phyloP scores from a whole-genome alignment of 148 eudicot species.

The Cornus suecica region DNA sequence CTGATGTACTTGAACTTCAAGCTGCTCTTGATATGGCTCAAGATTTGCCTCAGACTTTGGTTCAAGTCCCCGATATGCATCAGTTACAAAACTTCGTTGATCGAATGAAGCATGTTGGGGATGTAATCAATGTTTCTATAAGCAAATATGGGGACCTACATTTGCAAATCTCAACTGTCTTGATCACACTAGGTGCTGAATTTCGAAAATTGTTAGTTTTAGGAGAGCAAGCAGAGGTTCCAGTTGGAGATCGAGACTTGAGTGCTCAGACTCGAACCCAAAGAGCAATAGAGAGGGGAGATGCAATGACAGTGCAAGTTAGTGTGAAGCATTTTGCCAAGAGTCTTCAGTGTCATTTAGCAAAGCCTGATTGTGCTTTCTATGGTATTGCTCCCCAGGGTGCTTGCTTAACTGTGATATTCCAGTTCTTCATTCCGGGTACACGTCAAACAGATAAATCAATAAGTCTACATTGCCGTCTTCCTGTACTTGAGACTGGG shows the following conservation, averaged over 20 bases:
- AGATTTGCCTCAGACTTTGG: conserved; percentile 65
- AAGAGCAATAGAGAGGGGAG: conserved; percentile 48
- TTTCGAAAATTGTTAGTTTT: conserved; percentile 62
- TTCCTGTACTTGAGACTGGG: conserved; percentile 87
- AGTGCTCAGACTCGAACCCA: conserved; percentile 39
- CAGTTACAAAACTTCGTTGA: conserved; percentile 65
- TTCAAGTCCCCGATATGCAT: conserved; percentile 63
- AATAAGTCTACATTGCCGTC: conserved; percentile 83
- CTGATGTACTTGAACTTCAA: conserved; percentile 70
- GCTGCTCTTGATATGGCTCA: conserved; percentile 68
- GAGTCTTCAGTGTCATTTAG: conserved; percentile 79
- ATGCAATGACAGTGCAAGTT: conserved; percentile 69
- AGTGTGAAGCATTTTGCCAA: conserved; percentile 86
- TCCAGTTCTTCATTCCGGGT: conserved; percentile 86
- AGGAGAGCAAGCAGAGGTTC: conserved; percentile 52
- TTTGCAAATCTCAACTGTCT: conserved; percentile 64
- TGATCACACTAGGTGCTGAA: conserved; percentile 82
- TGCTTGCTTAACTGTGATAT: conserved; percentile 76
- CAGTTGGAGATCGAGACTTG: conserved; percentile 29
- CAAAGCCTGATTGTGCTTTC: conserved; percentile 82
- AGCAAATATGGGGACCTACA: conserved; percentile 65
- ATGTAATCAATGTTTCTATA: conserved; percentile 56
- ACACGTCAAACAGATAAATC: conserved; percentile 78
- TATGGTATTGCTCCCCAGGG: conserved; percentile 76
- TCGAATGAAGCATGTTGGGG: conserved; percentile 89